Base-by-base conservation (phyloP, 768 basidiomycete genomes). In the Lactarius deliciosus region DNA sequence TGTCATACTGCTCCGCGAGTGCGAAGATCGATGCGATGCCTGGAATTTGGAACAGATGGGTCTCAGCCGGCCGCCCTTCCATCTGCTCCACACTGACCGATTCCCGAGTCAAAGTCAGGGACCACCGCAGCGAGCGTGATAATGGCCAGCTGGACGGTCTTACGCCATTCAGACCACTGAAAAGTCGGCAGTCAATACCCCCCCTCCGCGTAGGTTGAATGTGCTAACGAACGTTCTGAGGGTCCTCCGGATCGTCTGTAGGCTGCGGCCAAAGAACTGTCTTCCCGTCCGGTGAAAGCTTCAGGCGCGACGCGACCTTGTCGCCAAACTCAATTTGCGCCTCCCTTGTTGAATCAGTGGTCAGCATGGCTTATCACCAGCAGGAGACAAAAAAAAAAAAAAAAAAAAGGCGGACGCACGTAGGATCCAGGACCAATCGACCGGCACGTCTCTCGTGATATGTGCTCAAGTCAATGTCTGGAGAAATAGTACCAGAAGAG, bases 211-310 rank as follows among this genome's bases (percentile, higher is more conserved):
- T 8, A 20, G 36, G 13, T 32, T 34, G 6, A 16, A 30, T 56
- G 30, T 20, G 25, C 13, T 32, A 28, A 73, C 79, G 60, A 53
- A 82, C 84, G 70, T 87, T 88, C 75, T 88, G 86, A 20, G 87
- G 88, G 70, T 89, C 87, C n/a, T 82, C 76, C 0, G 82, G 81
- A 55, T 84, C 80, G 69, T 88, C 83, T 1, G 82, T 81, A 1
- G 88, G 87, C 70, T 89, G 88, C 22, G 88, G 88, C 86, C 87
- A 89, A 0, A 90, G 80, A 11, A 89, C 82, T 58, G 80, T 85
- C 20, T 77, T 82, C 0, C 87, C 86, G 64, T 87, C 85, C 20
- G 70, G 65, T 5, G 83, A 81, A 8, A 87, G 77, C 78, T 89
- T 89, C 61, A 89, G 77, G 57, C 73, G 79, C 5, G 81, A 76